Base-by-base conservation (phyloP, 2,329 filamentous ascomycete species). In the Tetracladium maxilliforme region DNA sequence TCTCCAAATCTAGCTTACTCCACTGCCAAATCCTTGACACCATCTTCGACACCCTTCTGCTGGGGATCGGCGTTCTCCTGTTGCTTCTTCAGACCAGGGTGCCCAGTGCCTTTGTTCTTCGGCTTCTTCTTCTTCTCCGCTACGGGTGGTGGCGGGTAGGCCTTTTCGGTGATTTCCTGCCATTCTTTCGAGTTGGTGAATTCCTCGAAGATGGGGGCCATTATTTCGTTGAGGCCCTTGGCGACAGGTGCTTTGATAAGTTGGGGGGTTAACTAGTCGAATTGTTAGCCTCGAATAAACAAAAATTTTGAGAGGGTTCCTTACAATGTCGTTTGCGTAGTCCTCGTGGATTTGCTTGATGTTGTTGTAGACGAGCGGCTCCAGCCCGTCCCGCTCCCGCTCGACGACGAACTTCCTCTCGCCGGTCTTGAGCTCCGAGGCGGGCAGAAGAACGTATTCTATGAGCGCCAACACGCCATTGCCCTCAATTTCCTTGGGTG, bases 381-480 rank as follows among this genome's bases (percentile, higher is more conserved):
- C 81, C n/a, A n/a, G n/a, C 16, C 56, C 65, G 30, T 80, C 79
- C 36, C 70, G 58, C 43, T 61, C 47, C 40, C 74, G 61, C 34
- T 73, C 60, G 6, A 92, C 77, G 5, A 60, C 54, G 47, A 94
- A 92, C 26, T 68, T 64, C 15, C 57, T 53, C 32, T 58, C 57
- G 31, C 66, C 55, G 7, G 40, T 60, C 31, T 56, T 64, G 23
- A 92, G 56, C n/a, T 64, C 63, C 7, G 72, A 61, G 4, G 76
- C 79, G 1, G 84, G 83, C 7, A 98, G 64, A 16, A 95, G 61
- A 16, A 94, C 82, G 44, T 71, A 82, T 50, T 95, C 81, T 12
- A 90, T 74, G 33, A 95, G 86, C 3, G 78, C 71, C 25, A 95
- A 56, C 9, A 95, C 60, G 12, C 87, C 90, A 45, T 95, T 95